Evolutionary conservation across 352 stramenopile species (phyloP).

Genomic region (Blastocystis sp.): DNA sequence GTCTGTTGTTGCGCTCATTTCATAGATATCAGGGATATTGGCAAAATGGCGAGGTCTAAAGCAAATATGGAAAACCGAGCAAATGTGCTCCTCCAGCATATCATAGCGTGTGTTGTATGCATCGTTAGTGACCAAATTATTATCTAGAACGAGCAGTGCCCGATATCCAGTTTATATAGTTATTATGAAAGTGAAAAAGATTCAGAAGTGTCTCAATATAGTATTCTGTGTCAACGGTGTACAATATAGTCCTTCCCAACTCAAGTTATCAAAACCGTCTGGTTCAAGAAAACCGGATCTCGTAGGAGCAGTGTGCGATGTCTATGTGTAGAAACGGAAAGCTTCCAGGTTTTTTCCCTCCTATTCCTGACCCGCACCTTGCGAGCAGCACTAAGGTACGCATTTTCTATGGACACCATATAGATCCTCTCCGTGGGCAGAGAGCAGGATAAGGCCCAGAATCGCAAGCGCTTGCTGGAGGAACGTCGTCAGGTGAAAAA

Average conservation of each 20-base stretch:
- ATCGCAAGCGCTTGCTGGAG: conserved; percentile 29
- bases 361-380: neutral
- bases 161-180: neutral
- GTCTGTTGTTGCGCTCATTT: neutral
- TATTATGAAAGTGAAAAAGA: neutral
- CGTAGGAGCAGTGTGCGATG: neutral
- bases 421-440: neutral
- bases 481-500: conserved; percentile 42
- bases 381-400: neutral
- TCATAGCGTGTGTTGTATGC: neutral
- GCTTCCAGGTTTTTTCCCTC: neutral
- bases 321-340: neutral
- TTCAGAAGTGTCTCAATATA: neutral
- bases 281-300: neutral
- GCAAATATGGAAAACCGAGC: conserved; percentile 1
- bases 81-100: neutral
- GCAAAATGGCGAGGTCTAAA: neutral
- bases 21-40: conserved; percentile 27
- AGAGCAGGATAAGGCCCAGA: neutral
- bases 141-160: neutral
- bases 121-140: neutral
- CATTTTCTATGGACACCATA: neutral
- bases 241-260: neutral
- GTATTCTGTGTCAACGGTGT: neutral
- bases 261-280: neutral